phyloP scores from a whole-genome alignment of 1,284 basidiomycete species.

The Ustilago shanxiensis region DNA sequence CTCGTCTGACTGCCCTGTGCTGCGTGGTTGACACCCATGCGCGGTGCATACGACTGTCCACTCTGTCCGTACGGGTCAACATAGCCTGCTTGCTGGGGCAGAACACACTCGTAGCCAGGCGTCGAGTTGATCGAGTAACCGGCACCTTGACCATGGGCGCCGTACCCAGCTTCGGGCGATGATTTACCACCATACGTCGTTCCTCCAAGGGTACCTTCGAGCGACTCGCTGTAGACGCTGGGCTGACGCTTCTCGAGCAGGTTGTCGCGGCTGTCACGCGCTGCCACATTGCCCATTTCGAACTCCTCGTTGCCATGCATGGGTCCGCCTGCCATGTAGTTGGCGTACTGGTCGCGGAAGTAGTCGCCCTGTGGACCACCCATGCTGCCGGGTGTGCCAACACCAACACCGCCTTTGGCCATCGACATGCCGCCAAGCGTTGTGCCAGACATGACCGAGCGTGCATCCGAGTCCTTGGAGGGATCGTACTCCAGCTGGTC shows the following conservation, averaged over 20 bases:
- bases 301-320: constrained; percentile 52
- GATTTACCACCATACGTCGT: constrained; percentile 39
- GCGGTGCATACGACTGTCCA: constrained; percentile 25
- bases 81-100: constrained; percentile 33
- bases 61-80: constrained; percentile 35
- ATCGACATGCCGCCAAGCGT: constrained; percentile 54
- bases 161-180: constrained; percentile 35
- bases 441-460: constrained; percentile 65
- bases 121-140: constrained; percentile 26
- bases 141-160: constrained; percentile 10
- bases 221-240: constrained; percentile 51
- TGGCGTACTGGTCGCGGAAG: constrained; percentile 60
- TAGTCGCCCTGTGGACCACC: constrained; percentile 33
- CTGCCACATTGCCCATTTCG: constrained; percentile 56
- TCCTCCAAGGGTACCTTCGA: constrained; percentile 43
- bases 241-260: constrained; percentile 56
- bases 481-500: constrained; percentile 66
- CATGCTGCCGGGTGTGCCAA: constrained; percentile 33
- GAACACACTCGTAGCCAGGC: constrained; percentile 22
- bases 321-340: constrained; percentile 56
- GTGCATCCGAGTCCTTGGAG: constrained; percentile 55
- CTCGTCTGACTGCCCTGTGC: constrained; percentile 47
- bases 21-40: constrained; percentile 30
- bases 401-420: constrained; percentile 27
- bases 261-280: constrained; percentile 60